A percentile compares a stretch with the other conserved stretches of the same genome.
Evolutionary conservation across 2,329 filamentous ascomycete genomes (phyloP).

Genomic region (Venturiaceae sp.): DNA sequence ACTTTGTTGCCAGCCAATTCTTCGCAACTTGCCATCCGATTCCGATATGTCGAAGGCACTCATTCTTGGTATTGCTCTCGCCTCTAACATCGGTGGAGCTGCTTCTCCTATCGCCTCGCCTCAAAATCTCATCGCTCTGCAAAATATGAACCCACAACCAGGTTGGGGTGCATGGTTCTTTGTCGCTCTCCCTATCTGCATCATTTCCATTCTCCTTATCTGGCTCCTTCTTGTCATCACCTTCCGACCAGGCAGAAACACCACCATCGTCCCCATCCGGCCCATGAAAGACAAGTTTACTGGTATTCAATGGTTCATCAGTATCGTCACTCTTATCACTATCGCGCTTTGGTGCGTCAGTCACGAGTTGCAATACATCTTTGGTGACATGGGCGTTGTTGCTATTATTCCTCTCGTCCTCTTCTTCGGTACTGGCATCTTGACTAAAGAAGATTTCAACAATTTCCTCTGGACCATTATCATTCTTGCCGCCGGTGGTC

Average conservation of each 20-base stretch:
- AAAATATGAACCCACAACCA: constrained; percentile 87
- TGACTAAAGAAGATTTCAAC: constrained; percentile 99
- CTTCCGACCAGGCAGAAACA: constrained; percentile 77
- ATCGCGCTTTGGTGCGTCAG: constrained; percentile 89
- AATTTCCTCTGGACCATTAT: constrained; percentile 99
- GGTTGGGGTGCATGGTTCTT: constrained; percentile 98
- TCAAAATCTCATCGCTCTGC: constrained; percentile 91
- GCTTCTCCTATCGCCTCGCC: constrained; percentile 95
- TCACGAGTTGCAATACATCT: constrained; percentile 76
- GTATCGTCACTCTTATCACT: constrained; percentile 68
- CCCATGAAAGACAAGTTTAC: constrained; percentile 82
- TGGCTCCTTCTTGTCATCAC: constrained; percentile 79
- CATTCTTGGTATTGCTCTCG: constrained; percentile 87
- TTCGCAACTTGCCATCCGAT: constrained; percentile 83
- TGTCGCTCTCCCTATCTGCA: constrained; percentile 83
- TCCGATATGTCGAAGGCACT: constrained; percentile 92
- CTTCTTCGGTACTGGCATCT: constrained; percentile 92
- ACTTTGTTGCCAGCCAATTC: constrained; percentile 56
- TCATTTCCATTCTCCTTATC: constrained; percentile 78
- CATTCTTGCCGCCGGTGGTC: constrained; percentile 86
- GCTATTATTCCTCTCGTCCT: constrained; percentile 92
- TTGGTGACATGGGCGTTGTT: constrained; percentile 97
- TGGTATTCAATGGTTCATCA: constrained; percentile 88
- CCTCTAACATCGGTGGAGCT: constrained; percentile 92
- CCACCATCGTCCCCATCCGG: constrained; percentile 83